These are phyloP conservation scores for Ogataea ganodermae DNA, from an alignment of 805 yeast genomes.

Conservation along the genomic window DNA sequence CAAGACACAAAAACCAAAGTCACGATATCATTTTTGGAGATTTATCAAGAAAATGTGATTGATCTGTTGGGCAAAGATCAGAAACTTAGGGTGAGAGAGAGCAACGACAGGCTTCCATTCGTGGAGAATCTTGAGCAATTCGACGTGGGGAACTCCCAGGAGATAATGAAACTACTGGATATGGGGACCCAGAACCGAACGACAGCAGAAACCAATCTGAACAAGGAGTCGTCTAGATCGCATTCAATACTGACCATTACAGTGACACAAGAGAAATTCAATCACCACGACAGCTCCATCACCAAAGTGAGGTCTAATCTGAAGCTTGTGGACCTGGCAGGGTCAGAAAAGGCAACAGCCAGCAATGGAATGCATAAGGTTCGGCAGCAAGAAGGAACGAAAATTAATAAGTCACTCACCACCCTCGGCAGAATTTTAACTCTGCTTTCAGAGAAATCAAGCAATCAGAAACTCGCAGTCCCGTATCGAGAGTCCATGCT, in stretches of 20 bases:
- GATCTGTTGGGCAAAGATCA: conserved; percentile 50
- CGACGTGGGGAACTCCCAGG: conserved; percentile 47
- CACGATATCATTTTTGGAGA: conserved; percentile 66
- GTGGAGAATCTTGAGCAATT: conserved; percentile 66
- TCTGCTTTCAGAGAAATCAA: conserved; percentile 42
- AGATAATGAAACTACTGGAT: conserved; percentile 48
- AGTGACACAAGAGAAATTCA: conserved; percentile 57
- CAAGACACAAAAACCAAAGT: conserved; percentile 42
- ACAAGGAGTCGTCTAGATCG: conserved; percentile 72
- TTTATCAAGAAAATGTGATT: conserved; percentile 74
- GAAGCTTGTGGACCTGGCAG: conserved; percentile 76
- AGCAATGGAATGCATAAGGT: conserved; percentile 52
- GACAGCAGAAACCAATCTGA: conserved; percentile 74
- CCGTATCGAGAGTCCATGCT: conserved; percentile 77
- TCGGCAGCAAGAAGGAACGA: conserved; percentile 71
- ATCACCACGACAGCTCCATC: conserved; percentile 33
- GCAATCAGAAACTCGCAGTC: conserved; percentile 37
- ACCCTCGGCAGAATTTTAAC: conserved; percentile 72
- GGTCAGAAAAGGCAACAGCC: conserved; percentile 70
- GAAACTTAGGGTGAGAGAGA: conserved; percentile 59
- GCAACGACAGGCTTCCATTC: conserved; percentile 63
- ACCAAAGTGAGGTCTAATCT: conserved; percentile 53
- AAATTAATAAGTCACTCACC: conserved; percentile 76
- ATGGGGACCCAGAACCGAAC: conserved; percentile 60
- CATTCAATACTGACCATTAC: conserved; percentile 75